Percentiles rank a stretch among this genome's conserved stretches.
phyloP scores from a whole-genome alignment of 202 grass and related monocot species.

The Bolboschoenoplectus hybrid region DNA sequence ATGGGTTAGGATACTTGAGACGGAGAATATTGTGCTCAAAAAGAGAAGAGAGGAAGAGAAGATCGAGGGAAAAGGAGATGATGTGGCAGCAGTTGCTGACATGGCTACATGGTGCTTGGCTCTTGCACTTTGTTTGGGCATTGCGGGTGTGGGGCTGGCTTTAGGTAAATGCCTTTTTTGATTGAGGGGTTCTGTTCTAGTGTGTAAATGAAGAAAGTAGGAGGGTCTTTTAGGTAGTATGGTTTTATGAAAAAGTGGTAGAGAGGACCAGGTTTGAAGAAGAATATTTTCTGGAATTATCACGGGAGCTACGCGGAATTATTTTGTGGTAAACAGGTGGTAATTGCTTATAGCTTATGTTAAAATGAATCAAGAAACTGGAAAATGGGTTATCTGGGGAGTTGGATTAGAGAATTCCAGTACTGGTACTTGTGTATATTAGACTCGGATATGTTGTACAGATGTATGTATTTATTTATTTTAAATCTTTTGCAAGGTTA shows the following conservation, averaged over 20 bases:
- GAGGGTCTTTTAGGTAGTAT: conserved; percentile 37
- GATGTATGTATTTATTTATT: conserved; percentile 19
- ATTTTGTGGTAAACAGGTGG: not conserved
- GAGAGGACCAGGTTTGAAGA: conserved; percentile 18
- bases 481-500: conserved; percentile 18
- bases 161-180: conserved; percentile 65
- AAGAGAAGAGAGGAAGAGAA: conserved; percentile 28
- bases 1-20: conserved; percentile 84
- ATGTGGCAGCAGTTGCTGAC: conserved; percentile 26
- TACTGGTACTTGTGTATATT: not conserved
- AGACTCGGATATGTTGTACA: conserved; percentile 1
- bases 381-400: conserved; percentile 3
- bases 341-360: conserved; percentile 5
- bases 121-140: conserved; percentile 75
- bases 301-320: not conserved
- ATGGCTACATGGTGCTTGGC: conserved; percentile 70
- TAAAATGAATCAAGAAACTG: not conserved
- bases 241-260: not conserved
- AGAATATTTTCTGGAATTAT: conserved; percentile 12
- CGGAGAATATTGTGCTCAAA: conserved; percentile 57
- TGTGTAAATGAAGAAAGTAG: conserved; percentile 31
- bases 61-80: conserved; percentile 20
- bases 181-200: conserved; percentile 31
- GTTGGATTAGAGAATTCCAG: conserved; percentile 18
- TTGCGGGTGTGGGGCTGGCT: conserved; percentile 70